Evolutionary conservation across 768 basidiomycete genomes (phyloP), one percentile per base, ranked within the genome.

Genomic region (Trametes meyenii): DNA sequence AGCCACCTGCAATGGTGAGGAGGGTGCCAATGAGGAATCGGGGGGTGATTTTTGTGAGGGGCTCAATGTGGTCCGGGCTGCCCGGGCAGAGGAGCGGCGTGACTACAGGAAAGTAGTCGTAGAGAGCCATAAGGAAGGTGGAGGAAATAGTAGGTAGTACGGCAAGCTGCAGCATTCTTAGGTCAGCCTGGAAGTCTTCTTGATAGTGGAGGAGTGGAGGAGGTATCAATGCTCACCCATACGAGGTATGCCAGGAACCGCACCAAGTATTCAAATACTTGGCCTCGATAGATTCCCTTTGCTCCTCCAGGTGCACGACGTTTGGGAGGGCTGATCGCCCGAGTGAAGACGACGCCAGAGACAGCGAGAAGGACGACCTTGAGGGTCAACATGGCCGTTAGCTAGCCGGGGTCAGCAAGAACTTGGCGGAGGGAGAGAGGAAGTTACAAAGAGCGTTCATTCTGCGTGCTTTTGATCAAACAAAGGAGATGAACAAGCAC

Each of bases 1-100:
- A 40, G 8, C 67, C 50, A 2, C 77, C 79, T 35, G 66, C 53
- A 10, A 71, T 29, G 5, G 60, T 44, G 33, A 65, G 62, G 17
- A 50, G 21, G 14, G 50, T n/a, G 16, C 62, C 66, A 13, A 50
- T n/a, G 40, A 67, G 21, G 43, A 64, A 67, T 6, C 46, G 38
- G 16, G 57, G 57, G 1, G 57, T 38, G 45, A 58, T 50, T 6
- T 42, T 16, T 3, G n/a, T 5, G 39, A 58, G 57, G 13, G 48
- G 56, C n/a, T 49, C 36, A 16, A 58, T 23, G 23, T 26, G 14
- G 24, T 49, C 40, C 11, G 46, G n/a, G 48, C 21, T 58, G 12
- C 38, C 39, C 2, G 48, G 57, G 26, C 57, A 58, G 33, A 58
- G 57, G 11, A 50, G 38, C 3, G 57, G 49, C n/a, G 48, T 36